A percentile compares a stretch with the other conserved stretches of the same genome.
phyloP scores from a whole-genome alignment of 768 basidiomycete species.

The Lyophyllum decastes region DNA sequence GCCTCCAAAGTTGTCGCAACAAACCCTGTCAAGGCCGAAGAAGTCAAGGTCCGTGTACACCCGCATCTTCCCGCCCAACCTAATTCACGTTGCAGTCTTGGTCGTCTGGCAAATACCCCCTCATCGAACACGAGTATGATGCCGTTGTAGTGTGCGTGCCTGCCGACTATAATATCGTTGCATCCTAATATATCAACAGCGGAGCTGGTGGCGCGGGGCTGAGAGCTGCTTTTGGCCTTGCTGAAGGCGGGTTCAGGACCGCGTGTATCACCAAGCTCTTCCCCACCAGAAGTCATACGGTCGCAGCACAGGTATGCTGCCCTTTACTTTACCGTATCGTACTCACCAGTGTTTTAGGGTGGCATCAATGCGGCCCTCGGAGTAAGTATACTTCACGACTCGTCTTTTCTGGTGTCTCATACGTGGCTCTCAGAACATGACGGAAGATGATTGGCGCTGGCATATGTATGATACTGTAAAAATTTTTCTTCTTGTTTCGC shows the following conservation, averaged over 20 bases:
- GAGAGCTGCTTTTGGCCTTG: constrained; percentile 96
- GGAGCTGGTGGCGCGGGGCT: constrained; percentile 98
- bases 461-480: constrained; percentile 96
- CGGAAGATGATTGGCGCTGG: constrained; percentile 99
- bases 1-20: constrained; percentile 65
- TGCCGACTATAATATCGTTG: neutral
- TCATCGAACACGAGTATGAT: constrained; percentile 99
- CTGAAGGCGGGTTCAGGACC: constrained; percentile 97
- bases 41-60: constrained; percentile 62
- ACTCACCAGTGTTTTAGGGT: constrained; percentile 56
- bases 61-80: constrained; percentile 14
- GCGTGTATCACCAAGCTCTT: constrained; percentile 99
- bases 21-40: constrained; percentile 77
- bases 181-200: constrained; percentile 37
- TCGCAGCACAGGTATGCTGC: constrained; percentile 84
- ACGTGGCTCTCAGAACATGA: constrained; percentile 76
- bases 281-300: constrained; percentile 97
- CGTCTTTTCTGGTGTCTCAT: constrained; percentile 7
- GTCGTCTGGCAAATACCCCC: constrained; percentile 88
- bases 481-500: constrained; percentile 8
- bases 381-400: constrained; percentile 44
- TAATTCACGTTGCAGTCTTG: constrained; percentile 51
- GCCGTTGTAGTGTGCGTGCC: constrained; percentile 95
- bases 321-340: constrained; percentile 5
- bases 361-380: constrained; percentile 98